Base-by-base conservation (phyloP, 1,284 basidiomycete genomes). In the Melampsora larici-populina region DNA sequence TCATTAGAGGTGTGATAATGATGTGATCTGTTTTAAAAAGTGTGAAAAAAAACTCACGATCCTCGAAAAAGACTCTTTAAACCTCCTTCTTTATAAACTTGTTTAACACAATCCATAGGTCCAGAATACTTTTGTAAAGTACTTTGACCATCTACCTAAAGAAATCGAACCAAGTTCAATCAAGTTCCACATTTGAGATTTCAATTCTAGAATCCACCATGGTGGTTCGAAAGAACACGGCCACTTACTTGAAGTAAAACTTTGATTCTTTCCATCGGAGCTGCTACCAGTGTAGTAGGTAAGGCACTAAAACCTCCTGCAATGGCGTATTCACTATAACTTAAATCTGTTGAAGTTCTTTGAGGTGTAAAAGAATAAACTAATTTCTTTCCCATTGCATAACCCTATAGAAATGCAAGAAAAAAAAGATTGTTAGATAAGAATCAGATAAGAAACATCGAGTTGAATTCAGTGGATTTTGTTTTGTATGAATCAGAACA, bases 241-340 rank as follows among this genome's bases (percentile, higher is more conserved):
- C 9, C 36, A 29, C 31, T 79, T 80, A 91, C 91, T 86, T 97
- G 94, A 58, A 99, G 86, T 63, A 99, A 86, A 17, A 99, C 97
- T 85, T 99, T 99, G 79, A 97, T 94, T 77, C 97, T 89, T 85
- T 99, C 97, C 3, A 97, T 94, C 1, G 97, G 97, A 9, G 92
- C 95, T 43, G 94, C 94, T 48, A 98, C 88, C 24, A 97, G 86
- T 0, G 95, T 97, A 9, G 94, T 90, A 24, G 97, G 97, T 78
- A 98, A 86, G 6, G 97, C 96, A 55, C 93, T 95, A 82, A 99
- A 87, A 87, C 95, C 97, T 73, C 96, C 96, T 49, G 97, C 97
- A 55, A 90, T 85, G 0, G 95, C 96, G 46, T 98, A 89, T 85
- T 99, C 96, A 55, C 86, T 83, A 43, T 89, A 89, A n/a, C 90